A percentile compares a stretch with the other conserved stretches of the same genome.
phyloP scores from a whole-genome alignment of 108 stramenopile species.

The Nitzschia putrida region DNA sequence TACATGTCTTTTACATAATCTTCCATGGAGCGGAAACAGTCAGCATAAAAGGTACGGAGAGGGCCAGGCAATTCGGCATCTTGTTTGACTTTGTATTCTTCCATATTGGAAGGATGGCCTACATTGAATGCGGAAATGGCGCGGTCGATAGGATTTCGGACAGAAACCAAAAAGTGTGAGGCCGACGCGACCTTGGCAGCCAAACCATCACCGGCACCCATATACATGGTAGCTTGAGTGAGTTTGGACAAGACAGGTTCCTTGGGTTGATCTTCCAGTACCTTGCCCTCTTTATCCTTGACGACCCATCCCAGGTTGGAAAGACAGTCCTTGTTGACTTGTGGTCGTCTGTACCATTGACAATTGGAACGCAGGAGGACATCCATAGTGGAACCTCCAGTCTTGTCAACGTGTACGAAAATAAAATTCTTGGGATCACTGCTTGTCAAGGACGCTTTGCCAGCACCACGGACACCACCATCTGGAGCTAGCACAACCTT shows the following conservation, averaged over 20 bases:
- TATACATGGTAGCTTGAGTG: conserved; percentile 8
- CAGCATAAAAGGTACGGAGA: not conserved
- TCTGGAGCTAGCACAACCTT: not conserved
- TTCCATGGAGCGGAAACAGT: conserved; percentile 17
- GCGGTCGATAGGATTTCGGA: conserved; percentile 20
- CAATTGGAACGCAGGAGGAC: conserved; percentile 11
- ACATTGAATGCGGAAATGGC: conserved; percentile 21
- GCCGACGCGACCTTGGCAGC: not conserved
- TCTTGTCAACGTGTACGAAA: conserved; percentile 30
- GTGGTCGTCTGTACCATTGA: conserved; percentile 7
- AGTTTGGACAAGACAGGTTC: not conserved
- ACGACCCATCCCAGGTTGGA: too few species aligned
- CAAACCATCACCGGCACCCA: not conserved
- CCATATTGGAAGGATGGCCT: conserved; percentile 11
- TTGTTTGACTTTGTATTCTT: not conserved
- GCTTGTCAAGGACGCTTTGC: not conserved
- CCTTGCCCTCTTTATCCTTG: not conserved
- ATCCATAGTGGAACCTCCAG: conserved; percentile 32
- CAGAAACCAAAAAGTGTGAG: conserved; percentile 7
- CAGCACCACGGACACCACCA: not conserved
- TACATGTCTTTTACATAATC: not conserved
- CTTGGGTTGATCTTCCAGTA: not conserved
- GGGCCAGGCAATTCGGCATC: not conserved
- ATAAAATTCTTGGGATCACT: not conserved
- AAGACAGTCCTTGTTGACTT: not conserved